Evolutionary conservation across 2,329 filamentous ascomycete genomes (phyloP).

Genomic region (Neocucurbitaria cava): DNA sequence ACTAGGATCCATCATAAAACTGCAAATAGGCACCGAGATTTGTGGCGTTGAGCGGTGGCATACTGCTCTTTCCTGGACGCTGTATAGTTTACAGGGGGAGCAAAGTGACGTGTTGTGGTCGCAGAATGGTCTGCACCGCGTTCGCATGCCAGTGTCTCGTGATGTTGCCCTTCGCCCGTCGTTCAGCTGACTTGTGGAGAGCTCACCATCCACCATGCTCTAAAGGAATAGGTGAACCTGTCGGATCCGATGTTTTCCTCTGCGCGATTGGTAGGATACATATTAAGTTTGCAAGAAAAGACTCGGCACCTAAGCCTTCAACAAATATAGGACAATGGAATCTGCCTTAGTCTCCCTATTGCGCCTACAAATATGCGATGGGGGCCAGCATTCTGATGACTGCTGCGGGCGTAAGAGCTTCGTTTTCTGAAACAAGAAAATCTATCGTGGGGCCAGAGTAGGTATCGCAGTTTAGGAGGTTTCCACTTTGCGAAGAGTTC

Average conservation of each 20-base stretch:
- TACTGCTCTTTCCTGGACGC: background rate
- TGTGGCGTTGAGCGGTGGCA: background rate
- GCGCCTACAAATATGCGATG: slow-evolving; percentile 10
- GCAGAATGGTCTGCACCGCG: slow-evolving; percentile 3
- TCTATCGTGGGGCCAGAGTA: slow-evolving; percentile 4
- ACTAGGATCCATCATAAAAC: background rate
- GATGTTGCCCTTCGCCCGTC: background rate
- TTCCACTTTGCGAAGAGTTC: background rate
- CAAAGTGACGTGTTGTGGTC: background rate
- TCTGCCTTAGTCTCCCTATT: slow-evolving; percentile 12
- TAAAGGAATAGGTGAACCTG: background rate
- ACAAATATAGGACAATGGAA: slow-evolving; percentile 5
- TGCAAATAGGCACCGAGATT: background rate
- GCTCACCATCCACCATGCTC: background rate
- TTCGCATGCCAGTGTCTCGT: background rate
- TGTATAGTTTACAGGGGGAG: background rate
- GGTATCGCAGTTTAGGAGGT: background rate
- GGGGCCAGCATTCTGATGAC: slow-evolving; percentile 24
- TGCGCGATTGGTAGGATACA: background rate
- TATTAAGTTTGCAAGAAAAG: background rate
- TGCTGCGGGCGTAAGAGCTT: slow-evolving; percentile 21
- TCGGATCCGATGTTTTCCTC: slow-evolving; percentile 6
- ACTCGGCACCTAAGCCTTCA: slow-evolving; percentile 7
- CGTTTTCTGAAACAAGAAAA: slow-evolving; percentile 29
- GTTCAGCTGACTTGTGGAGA: background rate